Evolutionary conservation across 371 early-diverging fungal genomes (phyloP), one percentile per base, ranked within the genome.

Genomic region (Mortierella sp.): DNA sequence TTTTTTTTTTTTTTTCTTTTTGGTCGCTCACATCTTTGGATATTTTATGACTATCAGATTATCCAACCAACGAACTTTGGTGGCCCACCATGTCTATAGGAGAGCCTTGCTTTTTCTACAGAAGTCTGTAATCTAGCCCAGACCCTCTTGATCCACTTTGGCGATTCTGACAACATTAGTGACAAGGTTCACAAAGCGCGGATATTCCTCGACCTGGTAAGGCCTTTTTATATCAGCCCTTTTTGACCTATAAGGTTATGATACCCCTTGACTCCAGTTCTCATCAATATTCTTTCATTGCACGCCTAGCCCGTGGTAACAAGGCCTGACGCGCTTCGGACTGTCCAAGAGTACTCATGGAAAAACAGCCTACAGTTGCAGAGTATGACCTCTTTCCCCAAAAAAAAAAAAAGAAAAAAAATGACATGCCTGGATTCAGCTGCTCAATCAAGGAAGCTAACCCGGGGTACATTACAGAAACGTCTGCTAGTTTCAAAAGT

Each of bases 61-160:
- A n/a, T n/a, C n/a, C n/a, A n/a, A n/a, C n/a, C n/a, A n/a, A n/a
- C n/a, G n/a, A n/a, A n/a, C n/a, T n/a, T n/a, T n/a, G n/a, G n/a
- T n/a, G n/a, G n/a, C n/a, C n/a, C n/a, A n/a, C n/a, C n/a, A n/a
- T n/a, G 16, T 3, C 29, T 48, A 43, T 47, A 76, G 76, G 76
- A 76, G 25, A 72, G 71, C 18, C 28, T 50, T 4, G 60, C 59
- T 9, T 76, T 76, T 37, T 67, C 76, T 12, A 57, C 66, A 1
- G 68, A 68, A 6, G 72, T 76, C 7, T 65, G 72, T 57, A 70
- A 51, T 4, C 44, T 76, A 14, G 76, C 76, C 1, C 76, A 76
- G 26, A 76, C 57, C 18, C 71, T 80, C 19, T 57, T 75, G n/a
- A 52, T 76, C 16, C 76, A 76, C 30, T 76, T 76, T 28, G 76